Conservation (phyloP, 768 basidiomycete species). For the Lactifluus hygrophoroides region DNA sequence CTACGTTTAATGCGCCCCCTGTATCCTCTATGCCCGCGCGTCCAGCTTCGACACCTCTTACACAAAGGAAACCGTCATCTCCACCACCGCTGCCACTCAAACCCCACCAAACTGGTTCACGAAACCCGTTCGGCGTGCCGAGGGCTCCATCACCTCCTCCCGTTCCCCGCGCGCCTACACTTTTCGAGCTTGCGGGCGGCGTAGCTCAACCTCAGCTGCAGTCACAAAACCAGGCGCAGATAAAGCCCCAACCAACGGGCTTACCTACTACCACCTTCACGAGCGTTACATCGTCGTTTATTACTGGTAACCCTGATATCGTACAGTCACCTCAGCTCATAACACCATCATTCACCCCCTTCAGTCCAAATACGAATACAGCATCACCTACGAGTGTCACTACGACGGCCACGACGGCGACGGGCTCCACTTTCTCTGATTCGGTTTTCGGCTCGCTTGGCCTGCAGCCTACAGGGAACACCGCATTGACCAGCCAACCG, state of each 20-base stretch:
- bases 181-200: slow-evolving; percentile 69
- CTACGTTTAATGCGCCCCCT: slow-evolving; percentile 16
- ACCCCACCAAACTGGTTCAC: slow-evolving; percentile 87
- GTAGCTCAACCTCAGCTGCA: slow-evolving; percentile 18
- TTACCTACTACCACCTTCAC: slow-evolving; percentile 37
- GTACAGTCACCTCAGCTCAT: slow-evolving; percentile 8
- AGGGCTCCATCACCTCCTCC: slow-evolving; percentile 46
- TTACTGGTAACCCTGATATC: slow-evolving; percentile 33
- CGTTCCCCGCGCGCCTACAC: slow-evolving; percentile 67
- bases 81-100: slow-evolving; percentile 56
- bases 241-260: slow-evolving; percentile 21
- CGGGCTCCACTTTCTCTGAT: slow-evolving; percentile 40
- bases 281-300: slow-evolving; percentile 67
- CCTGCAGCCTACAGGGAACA: slow-evolving; percentile 44
- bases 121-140: slow-evolving; percentile 88
- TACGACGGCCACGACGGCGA: slow-evolving; percentile 30
- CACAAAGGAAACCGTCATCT: slow-evolving; percentile 32
- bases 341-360: slow-evolving; percentile 19
- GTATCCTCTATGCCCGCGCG: slow-evolving; percentile 36
- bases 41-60: slow-evolving; percentile 68
- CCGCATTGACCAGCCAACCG: slow-evolving; percentile 26
- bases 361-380: background rate
- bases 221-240: background rate
- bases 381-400: slow-evolving; percentile 11
- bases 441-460: slow-evolving; percentile 41